Conservation (phyloP, 2,329 filamentous ascomycete species). For the Emmonsia crescens region DNA sequence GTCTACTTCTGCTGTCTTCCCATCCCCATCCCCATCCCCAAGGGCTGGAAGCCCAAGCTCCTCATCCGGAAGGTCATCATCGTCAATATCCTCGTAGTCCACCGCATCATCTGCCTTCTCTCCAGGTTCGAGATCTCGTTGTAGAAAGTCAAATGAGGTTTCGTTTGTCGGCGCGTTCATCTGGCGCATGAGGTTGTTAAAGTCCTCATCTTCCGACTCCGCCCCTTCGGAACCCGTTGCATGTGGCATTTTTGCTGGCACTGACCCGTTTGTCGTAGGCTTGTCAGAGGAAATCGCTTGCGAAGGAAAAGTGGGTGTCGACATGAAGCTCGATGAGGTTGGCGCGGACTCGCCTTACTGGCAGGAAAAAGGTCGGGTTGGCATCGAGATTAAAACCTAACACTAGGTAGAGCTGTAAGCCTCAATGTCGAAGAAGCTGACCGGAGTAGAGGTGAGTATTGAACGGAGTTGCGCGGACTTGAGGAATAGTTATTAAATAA, state of each 20-base stretch:
- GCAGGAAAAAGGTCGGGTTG: neutral
- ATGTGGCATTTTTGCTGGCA: constrained; percentile 28
- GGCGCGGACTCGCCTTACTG: neutral
- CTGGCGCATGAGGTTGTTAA: constrained; percentile 32
- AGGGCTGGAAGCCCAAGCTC: constrained; percentile 23
- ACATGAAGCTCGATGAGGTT: neutral
- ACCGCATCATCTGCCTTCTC: constrained; percentile 88
- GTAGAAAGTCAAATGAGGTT: constrained; percentile 30
- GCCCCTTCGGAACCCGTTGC: constrained; percentile 21
- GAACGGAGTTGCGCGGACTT: neutral
- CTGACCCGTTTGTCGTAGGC: neutral
- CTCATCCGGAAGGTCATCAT: constrained; percentile 82
- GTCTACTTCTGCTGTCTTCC: constrained; percentile 17
- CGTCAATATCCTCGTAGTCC: constrained; percentile 83
- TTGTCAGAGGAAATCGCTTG: constrained; percentile 2
- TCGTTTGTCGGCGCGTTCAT: constrained; percentile 29
- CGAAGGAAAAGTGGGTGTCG: neutral
- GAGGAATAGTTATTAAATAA: neutral
- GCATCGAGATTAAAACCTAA: neutral
- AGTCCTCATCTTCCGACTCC: constrained; percentile 28
- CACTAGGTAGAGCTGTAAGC: neutral
- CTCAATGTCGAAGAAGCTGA: neutral
- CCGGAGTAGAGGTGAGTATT: neutral
- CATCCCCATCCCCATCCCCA: constrained; percentile 31
- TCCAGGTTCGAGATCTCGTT: constrained; percentile 34